phyloP scores from a whole-genome alignment of 2,329 filamentous ascomycete species.

The Dothistroma pini region DNA sequence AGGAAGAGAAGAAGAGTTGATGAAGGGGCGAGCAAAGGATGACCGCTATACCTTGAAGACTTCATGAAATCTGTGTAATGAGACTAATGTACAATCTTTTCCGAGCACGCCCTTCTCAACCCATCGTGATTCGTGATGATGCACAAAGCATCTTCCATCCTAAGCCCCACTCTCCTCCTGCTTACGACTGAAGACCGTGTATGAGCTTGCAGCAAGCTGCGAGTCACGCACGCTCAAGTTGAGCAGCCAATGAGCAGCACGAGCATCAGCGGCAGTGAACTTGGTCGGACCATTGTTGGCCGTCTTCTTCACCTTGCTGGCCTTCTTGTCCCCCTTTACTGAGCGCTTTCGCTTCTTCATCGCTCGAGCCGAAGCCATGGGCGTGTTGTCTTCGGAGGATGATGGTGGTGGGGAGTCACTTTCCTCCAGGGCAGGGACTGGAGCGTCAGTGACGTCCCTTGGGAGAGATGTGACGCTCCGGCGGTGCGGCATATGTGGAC shows the following conservation, averaged over 20 bases:
- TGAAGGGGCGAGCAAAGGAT: background rate
- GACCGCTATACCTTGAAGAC: background rate
- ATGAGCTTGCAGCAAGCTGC: conserved; percentile 13
- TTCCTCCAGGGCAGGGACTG: background rate
- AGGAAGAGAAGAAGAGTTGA: background rate
- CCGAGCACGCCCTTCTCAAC: background rate
- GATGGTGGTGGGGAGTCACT: conserved; percentile 5
- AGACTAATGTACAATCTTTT: background rate
- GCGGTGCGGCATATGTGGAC: background rate
- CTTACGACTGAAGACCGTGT: background rate
- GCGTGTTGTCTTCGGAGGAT: conserved; percentile 21
- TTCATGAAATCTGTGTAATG: background rate
- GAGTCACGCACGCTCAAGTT: conserved; percentile 24
- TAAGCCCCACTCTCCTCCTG: background rate
- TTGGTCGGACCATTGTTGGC: conserved; percentile 6
- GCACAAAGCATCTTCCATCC: background rate
- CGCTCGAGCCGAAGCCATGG: conserved; percentile 4
- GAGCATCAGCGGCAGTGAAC: conserved; percentile 22
- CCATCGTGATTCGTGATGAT: background rate
- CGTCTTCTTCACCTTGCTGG: background rate
- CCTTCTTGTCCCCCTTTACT: background rate
- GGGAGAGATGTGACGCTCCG: background rate
- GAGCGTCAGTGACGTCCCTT: background rate
- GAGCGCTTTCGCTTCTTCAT: conserved; percentile 8
- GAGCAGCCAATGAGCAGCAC: conserved; percentile 27